Base-by-base conservation (phyloP, 352 stramenopile genomes). In the Pythium biforme region DNA sequence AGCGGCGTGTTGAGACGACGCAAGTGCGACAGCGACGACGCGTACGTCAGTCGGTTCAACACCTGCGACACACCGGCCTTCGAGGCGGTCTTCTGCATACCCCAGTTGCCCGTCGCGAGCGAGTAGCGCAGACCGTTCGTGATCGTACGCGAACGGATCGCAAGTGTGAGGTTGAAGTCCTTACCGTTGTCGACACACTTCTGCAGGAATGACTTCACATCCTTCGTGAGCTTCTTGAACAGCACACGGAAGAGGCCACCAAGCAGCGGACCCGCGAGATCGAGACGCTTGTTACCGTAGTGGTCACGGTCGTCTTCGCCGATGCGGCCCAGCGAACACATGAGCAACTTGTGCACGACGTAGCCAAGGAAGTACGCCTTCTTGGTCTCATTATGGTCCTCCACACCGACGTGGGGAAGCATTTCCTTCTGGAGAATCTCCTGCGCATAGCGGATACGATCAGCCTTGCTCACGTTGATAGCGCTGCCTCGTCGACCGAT, bases 261-360 rank as follows among this genome's bases (percentile, higher is more conserved):
- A 5, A 99, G 80, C 56, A 99, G 74, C 11, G 97, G 96, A 63
- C 98, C 98, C 22, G 97, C 98, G 55, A 99, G 82, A 91, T 99
- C 98, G 33, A 99, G 73, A 37, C 98, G 90, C 73, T 99, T 99
- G 86, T 99, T 99, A 53, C 96, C 97, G 79, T 99, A 99, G 75
- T 99, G 97, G 86, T 99, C 98, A 65, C 97, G 93, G 76, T 99
- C 98, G 71, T 99, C 97, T 76, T 99, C 97, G 22, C 97, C 94
- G 23, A 97, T 89, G 31, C 97, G 89, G 29, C 96, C 97, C 14
- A 99, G 80, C 59, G 95, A 98, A 70, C 97, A 99, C 89, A 99
- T 99, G 43, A 99, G 88, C 59, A 99, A 72, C 72, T 99, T 99
- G 88, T 99, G 97, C 23, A 99, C 97, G 15, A 99, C 96, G 77